Conservation (phyloP, 177 flowering plant genomes). For the Tripterygium wilfordii region DNA sequence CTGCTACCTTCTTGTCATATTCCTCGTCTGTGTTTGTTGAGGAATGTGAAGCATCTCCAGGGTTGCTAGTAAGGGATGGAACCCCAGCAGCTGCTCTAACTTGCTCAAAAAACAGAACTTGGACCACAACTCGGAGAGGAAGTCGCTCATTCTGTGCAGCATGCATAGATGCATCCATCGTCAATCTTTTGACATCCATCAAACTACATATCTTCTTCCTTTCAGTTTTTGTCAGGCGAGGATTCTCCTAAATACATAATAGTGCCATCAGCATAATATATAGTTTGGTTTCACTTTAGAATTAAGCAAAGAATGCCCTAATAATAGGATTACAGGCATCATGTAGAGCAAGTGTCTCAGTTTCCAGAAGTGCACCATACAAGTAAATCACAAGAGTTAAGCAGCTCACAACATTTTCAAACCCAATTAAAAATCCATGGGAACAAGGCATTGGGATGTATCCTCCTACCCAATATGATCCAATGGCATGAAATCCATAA, state of each 20-base stretch:
- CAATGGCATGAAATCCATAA: too few species aligned
- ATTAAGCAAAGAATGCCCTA: too few species aligned
- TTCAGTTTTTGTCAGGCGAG: conserved; percentile 42
- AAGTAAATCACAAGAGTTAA: too few species aligned
- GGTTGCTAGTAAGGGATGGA: conserved; percentile 9
- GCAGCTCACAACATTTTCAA: too few species aligned
- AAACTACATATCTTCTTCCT: conserved; percentile 44
- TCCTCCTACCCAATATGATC: too few species aligned
- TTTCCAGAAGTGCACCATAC: too few species aligned
- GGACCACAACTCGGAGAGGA: conserved; percentile 44
- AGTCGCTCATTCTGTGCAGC: conserved; percentile 61
- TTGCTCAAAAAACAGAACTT: conserved; percentile 40
- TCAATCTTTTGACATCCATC: conserved; percentile 51
- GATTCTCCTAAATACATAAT: conserved; percentile 35
- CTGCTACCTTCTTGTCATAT: conserved; percentile 25
- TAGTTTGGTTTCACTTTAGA: too few species aligned
- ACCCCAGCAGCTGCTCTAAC: conserved; percentile 19
- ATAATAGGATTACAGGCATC: too few species aligned
- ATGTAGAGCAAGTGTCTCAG: too few species aligned
- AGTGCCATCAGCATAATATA: too few species aligned
- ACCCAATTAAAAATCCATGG: too few species aligned
- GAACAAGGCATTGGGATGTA: too few species aligned
- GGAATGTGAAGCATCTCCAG: conserved; percentile 28
- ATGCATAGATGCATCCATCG: conserved; percentile 47
- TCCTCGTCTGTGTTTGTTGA: conserved; percentile 41